A percentile compares a stretch with the other conserved stretches of the same genome.
Evolutionary conservation across 768 basidiomycete species (phyloP).

Genomic region (Collybiopsis confluens): DNA sequence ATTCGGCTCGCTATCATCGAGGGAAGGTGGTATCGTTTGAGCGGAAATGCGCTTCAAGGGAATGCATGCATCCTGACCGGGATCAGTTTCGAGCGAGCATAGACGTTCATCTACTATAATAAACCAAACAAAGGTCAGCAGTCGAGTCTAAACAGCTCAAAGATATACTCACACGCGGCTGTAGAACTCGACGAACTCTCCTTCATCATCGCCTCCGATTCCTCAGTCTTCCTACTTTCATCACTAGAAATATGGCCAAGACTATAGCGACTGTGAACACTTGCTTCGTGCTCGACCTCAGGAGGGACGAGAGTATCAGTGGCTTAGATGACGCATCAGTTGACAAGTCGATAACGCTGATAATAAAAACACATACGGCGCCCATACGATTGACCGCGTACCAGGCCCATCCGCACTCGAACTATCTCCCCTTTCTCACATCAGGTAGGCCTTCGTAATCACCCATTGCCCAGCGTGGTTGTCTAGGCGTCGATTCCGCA

Average conservation of each 20-base stretch:
- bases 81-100: not conserved
- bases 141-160: too few species aligned
- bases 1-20: too few species aligned
- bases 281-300: not conserved
- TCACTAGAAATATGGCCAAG: not conserved
- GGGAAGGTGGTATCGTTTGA: too few species aligned
- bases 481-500: not conserved
- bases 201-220: not conserved
- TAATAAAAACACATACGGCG: not conserved
- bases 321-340: not conserved
- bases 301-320: not conserved
- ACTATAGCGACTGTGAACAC: slow-evolving; percentile 1
- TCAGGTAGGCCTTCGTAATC: not conserved
- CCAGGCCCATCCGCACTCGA: not conserved
- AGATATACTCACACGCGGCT: not conserved
- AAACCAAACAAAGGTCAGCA: not conserved
- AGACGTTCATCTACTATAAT: not conserved
- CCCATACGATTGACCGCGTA: not conserved
- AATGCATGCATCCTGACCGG: too few species aligned
- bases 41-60: too few species aligned
- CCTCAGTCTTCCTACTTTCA: not conserved
- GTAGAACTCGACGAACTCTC: not conserved
- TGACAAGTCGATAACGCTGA: not conserved
- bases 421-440: not conserved
- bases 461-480: too few species aligned